Conservation (phyloP, 805 yeast genomes). For the Kregervanrija fluxuum region DNA sequence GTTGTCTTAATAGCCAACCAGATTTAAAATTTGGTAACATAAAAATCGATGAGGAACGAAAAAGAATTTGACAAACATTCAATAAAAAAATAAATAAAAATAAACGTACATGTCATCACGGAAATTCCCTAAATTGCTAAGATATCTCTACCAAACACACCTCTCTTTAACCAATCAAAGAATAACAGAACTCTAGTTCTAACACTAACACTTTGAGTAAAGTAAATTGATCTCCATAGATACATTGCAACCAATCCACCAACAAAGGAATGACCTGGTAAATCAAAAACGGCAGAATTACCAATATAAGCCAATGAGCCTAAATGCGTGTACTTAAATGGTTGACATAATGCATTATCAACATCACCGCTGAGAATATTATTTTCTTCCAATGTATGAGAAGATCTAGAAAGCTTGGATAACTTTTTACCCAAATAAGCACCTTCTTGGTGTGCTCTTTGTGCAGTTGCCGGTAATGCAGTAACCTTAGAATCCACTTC, state of each 20-base stretch:
- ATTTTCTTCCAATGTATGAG: conserved; percentile 38
- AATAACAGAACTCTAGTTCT: conserved; percentile 81
- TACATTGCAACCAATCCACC: conserved; percentile 81
- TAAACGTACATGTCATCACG: too few relatives aligned
- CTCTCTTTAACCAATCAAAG: conserved; percentile 83
- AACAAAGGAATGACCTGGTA: conserved; percentile 70
- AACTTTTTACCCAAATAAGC: conserved; percentile 67
- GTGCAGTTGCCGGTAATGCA: conserved; percentile 91
- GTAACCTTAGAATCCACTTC: conserved; percentile 63
- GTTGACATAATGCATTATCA: conserved; percentile 36
- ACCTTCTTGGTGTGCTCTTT: conserved; percentile 95
- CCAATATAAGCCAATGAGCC: conserved; percentile 95
- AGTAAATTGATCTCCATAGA: conserved; percentile 92
- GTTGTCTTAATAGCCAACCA: too few relatives aligned
- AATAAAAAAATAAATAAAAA: too few relatives aligned
- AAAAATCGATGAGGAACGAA: too few relatives aligned
- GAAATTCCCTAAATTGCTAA: conserved; percentile 2
- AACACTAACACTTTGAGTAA: conserved; percentile 83
- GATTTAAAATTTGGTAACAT: too few relatives aligned
- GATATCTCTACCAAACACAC: conserved; percentile 80
- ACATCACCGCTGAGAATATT: conserved; percentile 33
- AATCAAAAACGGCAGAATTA: conserved; percentile 91
- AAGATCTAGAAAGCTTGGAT: conserved; percentile 54
- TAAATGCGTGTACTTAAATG: conserved; percentile 77
- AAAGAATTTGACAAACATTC: too few relatives aligned